Base-by-base conservation (phyloP, 2,329 filamentous ascomycete species). In the Diaporthe amygdali region DNA sequence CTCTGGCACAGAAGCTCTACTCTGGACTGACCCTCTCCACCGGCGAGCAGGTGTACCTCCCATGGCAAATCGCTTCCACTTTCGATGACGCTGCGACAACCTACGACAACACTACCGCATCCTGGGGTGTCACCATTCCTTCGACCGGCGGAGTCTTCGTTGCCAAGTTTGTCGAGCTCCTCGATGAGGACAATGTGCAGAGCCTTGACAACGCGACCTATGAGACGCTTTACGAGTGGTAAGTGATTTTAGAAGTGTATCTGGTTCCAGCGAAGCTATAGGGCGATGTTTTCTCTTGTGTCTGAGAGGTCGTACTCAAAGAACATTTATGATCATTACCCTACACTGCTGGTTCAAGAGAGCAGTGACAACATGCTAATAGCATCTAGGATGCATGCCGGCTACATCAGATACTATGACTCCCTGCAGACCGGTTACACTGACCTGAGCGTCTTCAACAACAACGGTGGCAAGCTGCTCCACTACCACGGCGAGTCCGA, bases 401-500 rank as follows among this genome's bases (percentile, higher is more conserved):
- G 84, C 7, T 82, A 84, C 81, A 75, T 84, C 56, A 81, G 81
- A 47, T 90, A 87, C 77, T 71, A 81, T 37, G 85, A 88, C 74
- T 84, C 77, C 59, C 81, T 89, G 4, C 87, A 90, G 75, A 90
- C 87, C 10, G 89, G 84, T 1, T 75, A 84, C 30, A 85, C 87
- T 0, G 88, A 90, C 73, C 80, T 90, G 0, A 86, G 84, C 0
- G 74, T 80, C 10, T 89, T 89, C 81, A 79, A 85, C 39, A 70
- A 79, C 2, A 75, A 81, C 0, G 88, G 88, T 30, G 88, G 86
- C 66, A 90, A 90, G 78, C 78, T 90, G 5, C 79, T 91, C 14
- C 87, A 90, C 77, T 89, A 84, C 80, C 88, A 90, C 78, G 88
- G 88, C 66, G 87, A 90, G 77, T 85, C 84, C 0, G 89, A 90